phyloP scores from a whole-genome alignment of 495 filamentous ascomycete genomes.

The Stereocaulon alpinum region DNA sequence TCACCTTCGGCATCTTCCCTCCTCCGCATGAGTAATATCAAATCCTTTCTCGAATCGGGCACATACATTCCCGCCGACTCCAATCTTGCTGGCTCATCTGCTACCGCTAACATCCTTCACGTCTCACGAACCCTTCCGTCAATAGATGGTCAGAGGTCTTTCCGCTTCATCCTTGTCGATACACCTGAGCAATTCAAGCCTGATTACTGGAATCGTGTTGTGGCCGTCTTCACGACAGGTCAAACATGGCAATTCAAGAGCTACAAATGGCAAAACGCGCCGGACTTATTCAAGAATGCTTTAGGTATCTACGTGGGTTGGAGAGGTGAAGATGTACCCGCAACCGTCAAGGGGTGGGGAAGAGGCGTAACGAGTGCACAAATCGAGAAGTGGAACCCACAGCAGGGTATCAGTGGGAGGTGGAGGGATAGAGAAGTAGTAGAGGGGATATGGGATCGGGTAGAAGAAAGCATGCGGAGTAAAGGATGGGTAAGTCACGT shows the following conservation, averaged over 20 bases:
- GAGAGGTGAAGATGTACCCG: constrained; percentile 72
- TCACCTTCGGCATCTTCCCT: constrained; percentile 96
- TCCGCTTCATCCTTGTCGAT: constrained; percentile 93
- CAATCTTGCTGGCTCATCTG: constrained; percentile 44
- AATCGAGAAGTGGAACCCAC: constrained; percentile 71
- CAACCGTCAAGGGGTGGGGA: constrained; percentile 71
- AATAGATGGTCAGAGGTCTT: constrained; percentile 58
- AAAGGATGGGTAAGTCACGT: constrained; percentile 50
- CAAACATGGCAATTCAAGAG: constrained; percentile 98
- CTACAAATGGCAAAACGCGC: constrained; percentile 88
- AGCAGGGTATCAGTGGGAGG: constrained; percentile 44
- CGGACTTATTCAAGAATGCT: constrained; percentile 80
- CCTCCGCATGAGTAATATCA: constrained; percentile 95
- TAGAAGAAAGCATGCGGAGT: constrained; percentile 78
- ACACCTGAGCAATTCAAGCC: constrained; percentile 89
- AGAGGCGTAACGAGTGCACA: constrained; percentile 62
- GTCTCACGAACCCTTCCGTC: constrained; percentile 68
- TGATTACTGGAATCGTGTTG: constrained; percentile 93
- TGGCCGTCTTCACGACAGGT: constrained; percentile 95
- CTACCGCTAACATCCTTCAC: constrained; percentile 66
- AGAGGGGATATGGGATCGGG: constrained; percentile 81
- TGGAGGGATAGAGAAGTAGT: constrained; percentile 92
- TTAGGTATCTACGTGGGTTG: constrained; percentile 85
- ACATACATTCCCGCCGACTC: constrained; percentile 70
- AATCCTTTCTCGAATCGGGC: constrained; percentile 83